Conservation (phyloP, 306 rosid genomes). For the Corylus avellana region DNA sequence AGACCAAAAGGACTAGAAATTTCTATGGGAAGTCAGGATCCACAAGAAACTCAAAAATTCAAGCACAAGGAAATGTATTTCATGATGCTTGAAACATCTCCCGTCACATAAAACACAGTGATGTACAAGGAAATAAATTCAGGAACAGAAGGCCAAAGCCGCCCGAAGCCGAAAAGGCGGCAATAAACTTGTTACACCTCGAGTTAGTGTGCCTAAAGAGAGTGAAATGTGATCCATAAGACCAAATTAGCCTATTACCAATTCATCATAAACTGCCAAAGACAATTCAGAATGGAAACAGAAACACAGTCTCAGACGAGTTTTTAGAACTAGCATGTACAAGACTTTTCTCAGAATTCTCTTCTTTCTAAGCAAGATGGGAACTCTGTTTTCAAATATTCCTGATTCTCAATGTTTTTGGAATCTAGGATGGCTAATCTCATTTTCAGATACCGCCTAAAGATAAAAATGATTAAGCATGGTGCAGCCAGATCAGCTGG, state of each 20-base stretch:
- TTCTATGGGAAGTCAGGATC: too few relatives aligned
- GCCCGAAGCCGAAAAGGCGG: conserved; percentile 98
- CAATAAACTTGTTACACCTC: conserved; percentile 14
- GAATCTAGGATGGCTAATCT: conserved; percentile 86
- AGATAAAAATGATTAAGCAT: conserved; percentile 21
- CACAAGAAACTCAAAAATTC: too few relatives aligned
- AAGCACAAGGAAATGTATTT: conserved; percentile 28
- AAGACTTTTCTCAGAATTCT: conserved; percentile 34
- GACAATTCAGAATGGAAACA: conserved; percentile 18
- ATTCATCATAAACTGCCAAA: conserved; percentile 17
- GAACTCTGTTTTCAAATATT: conserved; percentile 52
- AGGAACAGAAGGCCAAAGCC: conserved; percentile 91
- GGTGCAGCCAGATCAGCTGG: conserved; percentile 29
- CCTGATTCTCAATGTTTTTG: conserved; percentile 61
- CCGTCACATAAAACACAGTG: conserved; percentile 86
- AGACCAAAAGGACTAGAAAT: too few relatives aligned
- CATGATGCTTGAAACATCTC: conserved; percentile 61
- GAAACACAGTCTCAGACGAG: conserved; percentile 54
- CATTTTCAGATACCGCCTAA: conserved; percentile 82
- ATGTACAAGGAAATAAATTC: conserved; percentile 73
- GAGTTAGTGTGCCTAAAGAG: conserved; percentile 28
- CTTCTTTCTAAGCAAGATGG: conserved; percentile 69
- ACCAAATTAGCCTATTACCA: conserved; percentile 29
- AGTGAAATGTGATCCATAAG: conserved; percentile 23
- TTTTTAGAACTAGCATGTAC: conserved; percentile 34